Percentiles rank a stretch among this genome's conserved stretches.
These are phyloP conservation scores for Atkinsonella hypoxylon DNA, from an alignment of 2,329 filamentous ascomycete genomes.

Conservation along the genomic window DNA sequence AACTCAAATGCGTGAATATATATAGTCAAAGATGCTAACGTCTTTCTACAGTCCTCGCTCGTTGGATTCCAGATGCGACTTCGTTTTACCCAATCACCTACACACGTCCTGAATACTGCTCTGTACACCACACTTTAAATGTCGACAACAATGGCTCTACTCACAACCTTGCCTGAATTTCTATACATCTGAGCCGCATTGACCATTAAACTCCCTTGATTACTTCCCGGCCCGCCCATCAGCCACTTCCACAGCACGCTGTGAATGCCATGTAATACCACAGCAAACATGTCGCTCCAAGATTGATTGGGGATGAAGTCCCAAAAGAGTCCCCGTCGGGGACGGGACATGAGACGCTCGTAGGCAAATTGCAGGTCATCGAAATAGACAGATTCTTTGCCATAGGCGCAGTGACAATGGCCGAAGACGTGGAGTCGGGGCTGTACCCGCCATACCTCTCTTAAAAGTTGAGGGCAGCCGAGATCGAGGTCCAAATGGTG, in stretches of 20 bases:
- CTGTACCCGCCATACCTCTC: conserved; percentile 61
- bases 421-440: conserved; percentile 74
- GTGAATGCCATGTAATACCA: conserved; percentile 33
- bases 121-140: conserved; percentile 11
- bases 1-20: background rate
- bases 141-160: conserved; percentile 24
- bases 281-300: conserved; percentile 34
- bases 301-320: conserved; percentile 33
- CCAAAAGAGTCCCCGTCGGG: conserved; percentile 28
- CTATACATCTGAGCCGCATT: conserved; percentile 46
- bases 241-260: conserved; percentile 43
- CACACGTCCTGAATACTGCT: background rate
- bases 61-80: background rate
- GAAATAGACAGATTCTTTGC: conserved; percentile 59
- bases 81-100: background rate
- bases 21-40: background rate
- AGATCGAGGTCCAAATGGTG: conserved; percentile 58
- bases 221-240: conserved; percentile 39
- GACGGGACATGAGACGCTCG: conserved; percentile 47
- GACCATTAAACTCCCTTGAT: conserved; percentile 39
- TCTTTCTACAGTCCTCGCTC: background rate
- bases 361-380: conserved; percentile 61
- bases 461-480: conserved; percentile 59
- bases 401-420: conserved; percentile 69
- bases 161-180: conserved; percentile 36